Conservation (phyloP, 228 moss, liverwort and hornwort genomes). For the Sphagnum magellanicum region DNA sequence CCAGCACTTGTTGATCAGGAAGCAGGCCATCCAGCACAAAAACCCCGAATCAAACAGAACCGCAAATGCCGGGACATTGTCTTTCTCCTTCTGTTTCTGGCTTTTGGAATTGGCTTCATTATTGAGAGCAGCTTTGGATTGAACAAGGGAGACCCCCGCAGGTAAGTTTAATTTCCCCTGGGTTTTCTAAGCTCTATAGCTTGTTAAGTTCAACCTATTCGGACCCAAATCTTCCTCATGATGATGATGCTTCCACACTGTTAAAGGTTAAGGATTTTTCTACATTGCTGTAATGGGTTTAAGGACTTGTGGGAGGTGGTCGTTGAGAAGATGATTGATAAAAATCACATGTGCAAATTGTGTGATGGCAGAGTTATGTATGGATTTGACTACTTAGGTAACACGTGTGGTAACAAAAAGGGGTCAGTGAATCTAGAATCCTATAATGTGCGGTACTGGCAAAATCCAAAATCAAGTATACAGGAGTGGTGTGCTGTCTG, state of each 20-base stretch:
- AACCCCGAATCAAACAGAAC: conserved; percentile 57
- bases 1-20: conserved; percentile 20
- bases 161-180: conserved; percentile 14
- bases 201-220: too few relatives aligned
- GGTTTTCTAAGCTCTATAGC: too few relatives aligned
- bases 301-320: too few relatives aligned
- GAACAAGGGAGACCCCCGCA: conserved; percentile 60
- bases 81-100: conserved; percentile 52
- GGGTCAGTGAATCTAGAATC: conserved; percentile 14
- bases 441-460: conserved; percentile 71
- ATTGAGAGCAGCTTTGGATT: conserved; percentile 70
- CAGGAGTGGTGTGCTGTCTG: conserved; percentile 54
- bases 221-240: too few relatives aligned
- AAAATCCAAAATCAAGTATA: conserved; percentile 95
- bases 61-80: conserved; percentile 72
- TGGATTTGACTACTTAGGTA: conserved; percentile 77
- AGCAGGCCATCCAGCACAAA: conserved; percentile 4
- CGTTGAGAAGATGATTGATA: too few relatives aligned
- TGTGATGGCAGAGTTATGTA: conserved; percentile 46
- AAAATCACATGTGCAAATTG: not conserved
- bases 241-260: too few relatives aligned
- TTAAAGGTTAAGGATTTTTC: too few relatives aligned
- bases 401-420: conserved; percentile 58
- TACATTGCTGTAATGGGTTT: too few relatives aligned
- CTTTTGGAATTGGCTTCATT: conserved; percentile 59